Evolutionary conservation across 2,329 filamentous ascomycete genomes (phyloP).

Genomic region (Aspergillus piperis): DNA sequence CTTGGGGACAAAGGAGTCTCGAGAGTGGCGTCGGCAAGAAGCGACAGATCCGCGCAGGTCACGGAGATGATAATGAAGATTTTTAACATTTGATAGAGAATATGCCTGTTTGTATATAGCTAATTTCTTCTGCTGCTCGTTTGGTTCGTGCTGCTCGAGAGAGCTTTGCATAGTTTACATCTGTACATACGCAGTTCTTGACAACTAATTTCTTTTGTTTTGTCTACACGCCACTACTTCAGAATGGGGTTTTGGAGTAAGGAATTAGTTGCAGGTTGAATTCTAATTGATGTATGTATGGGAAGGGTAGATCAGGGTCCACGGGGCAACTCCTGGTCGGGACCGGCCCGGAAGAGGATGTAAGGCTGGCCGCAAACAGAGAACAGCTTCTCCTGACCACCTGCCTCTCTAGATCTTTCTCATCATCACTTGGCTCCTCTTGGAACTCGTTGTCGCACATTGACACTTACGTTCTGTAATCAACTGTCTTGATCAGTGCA

Average conservation of each 20-base stretch:
- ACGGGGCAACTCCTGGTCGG: not conserved
- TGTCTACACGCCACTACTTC: not conserved
- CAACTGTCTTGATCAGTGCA: not conserved
- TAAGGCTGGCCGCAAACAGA: conserved; percentile 5
- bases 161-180: not conserved
- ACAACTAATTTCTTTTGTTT: not conserved
- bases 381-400: not conserved
- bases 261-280: not conserved
- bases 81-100: conserved; percentile 6
- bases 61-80: conserved; percentile 45
- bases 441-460: not conserved
- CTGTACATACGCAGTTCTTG: conserved; percentile 2
- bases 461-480: not conserved
- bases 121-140: not conserved
- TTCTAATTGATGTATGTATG: too few relatives aligned
- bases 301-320: not conserved
- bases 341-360: conserved; percentile 1
- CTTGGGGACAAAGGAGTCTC: conserved; percentile 86
- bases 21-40: conserved; percentile 78
- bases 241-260: not conserved
- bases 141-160: not conserved
- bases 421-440: not conserved
- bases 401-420: not conserved
- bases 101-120: conserved; percentile 5
- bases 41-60: conserved; percentile 77